A percentile compares a stretch with the other conserved stretches of the same genome.
These are phyloP conservation scores for Bonia amplexicaulis DNA, from an alignment of 176 grass and related monocot genomes.

Conservation along the genomic window DNA sequence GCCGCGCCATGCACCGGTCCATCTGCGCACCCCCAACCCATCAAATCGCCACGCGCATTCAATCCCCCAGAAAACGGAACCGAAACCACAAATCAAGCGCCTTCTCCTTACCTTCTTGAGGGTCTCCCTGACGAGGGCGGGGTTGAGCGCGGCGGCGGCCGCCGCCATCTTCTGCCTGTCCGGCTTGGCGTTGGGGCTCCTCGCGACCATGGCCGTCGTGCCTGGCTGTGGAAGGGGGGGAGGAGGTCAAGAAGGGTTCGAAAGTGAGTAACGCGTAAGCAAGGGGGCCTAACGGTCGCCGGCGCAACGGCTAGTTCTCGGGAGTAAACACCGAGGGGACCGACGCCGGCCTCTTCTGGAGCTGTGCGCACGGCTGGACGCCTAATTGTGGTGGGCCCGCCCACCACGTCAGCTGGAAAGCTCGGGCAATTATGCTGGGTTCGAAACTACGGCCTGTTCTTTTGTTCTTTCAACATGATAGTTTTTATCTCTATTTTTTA, in stretches of 20 bases:
- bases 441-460: too few relatives aligned
- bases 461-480: too few relatives aligned
- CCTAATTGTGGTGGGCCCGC: background rate
- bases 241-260: constrained; percentile 32
- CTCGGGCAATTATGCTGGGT: background rate
- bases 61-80: background rate
- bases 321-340: constrained; percentile 6
- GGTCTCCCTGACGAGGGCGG: constrained; percentile 66
- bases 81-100: background rate
- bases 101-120: constrained; percentile 55
- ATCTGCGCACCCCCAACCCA: constrained; percentile 34
- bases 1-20: constrained; percentile 84
- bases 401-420: background rate
- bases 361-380: background rate
- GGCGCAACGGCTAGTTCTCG: constrained; percentile 50
- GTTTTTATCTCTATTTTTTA: too few relatives aligned
- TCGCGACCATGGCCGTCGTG: constrained; percentile 65
- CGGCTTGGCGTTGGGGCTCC: constrained; percentile 62
- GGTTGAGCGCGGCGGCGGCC: constrained; percentile 45
- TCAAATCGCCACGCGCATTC: background rate
- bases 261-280: constrained; percentile 8
- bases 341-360: background rate
- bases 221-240: background rate
- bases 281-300: constrained; percentile 26
- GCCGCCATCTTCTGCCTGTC: constrained; percentile 44